These are phyloP conservation scores for Mortierella hygrophila DNA, from an alignment of 192 early-diverging fungal genomes.

Conservation along the genomic window DNA sequence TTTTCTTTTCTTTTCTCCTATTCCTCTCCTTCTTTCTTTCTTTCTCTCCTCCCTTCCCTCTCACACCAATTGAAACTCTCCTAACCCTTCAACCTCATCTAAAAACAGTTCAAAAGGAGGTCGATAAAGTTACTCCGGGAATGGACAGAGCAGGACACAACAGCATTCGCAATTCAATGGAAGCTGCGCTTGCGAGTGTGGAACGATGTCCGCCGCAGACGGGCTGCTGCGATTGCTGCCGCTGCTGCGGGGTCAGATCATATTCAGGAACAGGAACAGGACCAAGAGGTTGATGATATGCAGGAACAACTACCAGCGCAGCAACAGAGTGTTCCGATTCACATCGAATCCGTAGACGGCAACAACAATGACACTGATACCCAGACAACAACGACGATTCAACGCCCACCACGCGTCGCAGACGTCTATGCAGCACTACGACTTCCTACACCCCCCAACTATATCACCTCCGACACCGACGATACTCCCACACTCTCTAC, in stretches of 20 bases:
- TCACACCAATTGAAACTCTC: too few species aligned
- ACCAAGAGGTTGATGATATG: neutral
- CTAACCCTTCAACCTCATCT: too few species aligned
- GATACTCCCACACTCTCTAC: neutral
- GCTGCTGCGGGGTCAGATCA: neutral
- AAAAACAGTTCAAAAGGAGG: slow-evolving; percentile 33
- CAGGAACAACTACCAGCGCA: neutral
- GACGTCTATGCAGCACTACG: slow-evolving; percentile 37
- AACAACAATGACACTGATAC: neutral
- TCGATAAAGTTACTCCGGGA: slow-evolving; percentile 42
- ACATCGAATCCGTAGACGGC: neutral
- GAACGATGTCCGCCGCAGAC: slow-evolving; percentile 9
- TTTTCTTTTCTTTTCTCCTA: neutral
- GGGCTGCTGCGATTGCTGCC: neutral
- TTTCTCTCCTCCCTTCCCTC: neutral
- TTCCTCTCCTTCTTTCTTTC: neutral
- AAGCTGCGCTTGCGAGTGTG: slow-evolving; percentile 35
- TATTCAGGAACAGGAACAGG: slow-evolving; percentile 2
- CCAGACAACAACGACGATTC: neutral
- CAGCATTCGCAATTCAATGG: slow-evolving; percentile 51
- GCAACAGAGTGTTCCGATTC: neutral
- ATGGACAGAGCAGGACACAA: slow-evolving; percentile 40
- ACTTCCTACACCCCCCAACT: neutral
- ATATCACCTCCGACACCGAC: neutral
- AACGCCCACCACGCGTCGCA: slow-evolving; percentile 1